Conservation (phyloP, 2,329 filamentous ascomycete genomes). For the Orbilia quercus region DNA sequence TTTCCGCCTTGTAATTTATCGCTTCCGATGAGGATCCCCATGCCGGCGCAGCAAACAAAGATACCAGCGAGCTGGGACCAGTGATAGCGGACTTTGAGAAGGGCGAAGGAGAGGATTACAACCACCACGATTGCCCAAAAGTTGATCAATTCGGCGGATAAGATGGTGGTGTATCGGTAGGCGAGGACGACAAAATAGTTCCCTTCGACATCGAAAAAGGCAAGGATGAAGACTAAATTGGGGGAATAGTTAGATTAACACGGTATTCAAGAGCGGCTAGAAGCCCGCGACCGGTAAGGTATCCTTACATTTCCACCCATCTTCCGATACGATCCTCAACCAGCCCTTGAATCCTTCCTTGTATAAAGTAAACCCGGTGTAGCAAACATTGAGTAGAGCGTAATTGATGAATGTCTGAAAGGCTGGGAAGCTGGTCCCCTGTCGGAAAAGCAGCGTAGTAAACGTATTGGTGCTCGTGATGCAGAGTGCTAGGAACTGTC, state of each 20-base stretch:
- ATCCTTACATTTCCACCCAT: conserved; percentile 82
- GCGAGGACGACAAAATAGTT: conserved; percentile 98
- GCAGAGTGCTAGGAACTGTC: conserved; percentile 84
- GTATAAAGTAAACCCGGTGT: conserved; percentile 81
- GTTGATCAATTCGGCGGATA: conserved; percentile 94
- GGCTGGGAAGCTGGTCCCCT: conserved; percentile 84
- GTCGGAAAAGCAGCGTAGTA: conserved; percentile 75
- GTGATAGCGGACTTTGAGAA: conserved; percentile 91
- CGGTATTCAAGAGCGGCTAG: too few species aligned
- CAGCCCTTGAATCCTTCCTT: conserved; percentile 80
- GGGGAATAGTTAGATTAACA: conserved; percentile 6
- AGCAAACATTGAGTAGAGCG: conserved; percentile 81
- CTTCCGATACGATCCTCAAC: conserved; percentile 71
- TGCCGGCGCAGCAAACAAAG: conserved; percentile 88
- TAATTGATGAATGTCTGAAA: conserved; percentile 98
- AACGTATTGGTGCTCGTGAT: conserved; percentile 95
- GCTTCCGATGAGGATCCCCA: conserved; percentile 62
- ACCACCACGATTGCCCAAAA: conserved; percentile 98
- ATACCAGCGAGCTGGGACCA: conserved; percentile 86
- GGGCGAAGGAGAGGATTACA: conserved; percentile 81
- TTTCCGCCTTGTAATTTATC: conserved; percentile 61
- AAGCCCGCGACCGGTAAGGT: background rate
- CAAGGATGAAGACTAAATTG: conserved; percentile 77
- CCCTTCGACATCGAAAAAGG: conserved; percentile 92
- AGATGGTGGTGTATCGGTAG: conserved; percentile 89